These are phyloP conservation scores for Lactarius akahatsu DNA, from an alignment of 768 basidiomycete species.

Conservation along the genomic window DNA sequence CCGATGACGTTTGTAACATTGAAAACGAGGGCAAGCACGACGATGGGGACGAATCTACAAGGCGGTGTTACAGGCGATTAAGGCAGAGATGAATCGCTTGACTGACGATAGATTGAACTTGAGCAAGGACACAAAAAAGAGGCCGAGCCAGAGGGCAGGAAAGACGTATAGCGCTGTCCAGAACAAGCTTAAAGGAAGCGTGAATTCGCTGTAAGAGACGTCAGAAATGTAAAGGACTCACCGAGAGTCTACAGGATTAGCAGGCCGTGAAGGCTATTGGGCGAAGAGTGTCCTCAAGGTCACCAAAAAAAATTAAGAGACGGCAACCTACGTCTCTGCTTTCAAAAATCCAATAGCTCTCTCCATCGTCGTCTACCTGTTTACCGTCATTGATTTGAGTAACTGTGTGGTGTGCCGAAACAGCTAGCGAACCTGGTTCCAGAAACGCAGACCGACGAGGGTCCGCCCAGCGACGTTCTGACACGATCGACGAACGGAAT, in stretches of 20 bases:
- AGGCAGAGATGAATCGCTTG: conserved; percentile 11
- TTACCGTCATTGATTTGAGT: background rate
- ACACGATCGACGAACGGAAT: background rate
- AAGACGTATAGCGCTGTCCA: conserved; percentile 89
- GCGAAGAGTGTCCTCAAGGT: conserved; percentile 1
- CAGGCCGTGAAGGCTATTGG: conserved; percentile 76
- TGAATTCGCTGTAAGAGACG: background rate
- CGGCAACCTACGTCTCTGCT: conserved; percentile 76
- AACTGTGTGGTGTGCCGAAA: background rate
- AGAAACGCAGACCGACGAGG: conserved; percentile 92
- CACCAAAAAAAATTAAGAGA: conserved; percentile 12
- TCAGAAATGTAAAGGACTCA: conserved; percentile 38
- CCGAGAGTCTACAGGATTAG: conserved; percentile 87
- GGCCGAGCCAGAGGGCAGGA: conserved; percentile 82
- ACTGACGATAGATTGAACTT: conserved; percentile 86
- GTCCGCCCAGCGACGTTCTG: conserved; percentile 94
- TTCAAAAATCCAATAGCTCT: conserved; percentile 97
- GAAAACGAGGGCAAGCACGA: conserved; percentile 91
- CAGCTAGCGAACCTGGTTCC: conserved; percentile 75
- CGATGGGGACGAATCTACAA: conserved; percentile 88
- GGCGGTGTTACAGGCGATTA: conserved; percentile 23
- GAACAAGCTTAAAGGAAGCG: conserved; percentile 4
- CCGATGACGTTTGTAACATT: conserved; percentile 95
- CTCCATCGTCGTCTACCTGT: conserved; percentile 94
- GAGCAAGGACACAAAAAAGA: conserved; percentile 86